Conservation (phyloP, 768 basidiomycete genomes). For the Podaxis mareebaensis region DNA sequence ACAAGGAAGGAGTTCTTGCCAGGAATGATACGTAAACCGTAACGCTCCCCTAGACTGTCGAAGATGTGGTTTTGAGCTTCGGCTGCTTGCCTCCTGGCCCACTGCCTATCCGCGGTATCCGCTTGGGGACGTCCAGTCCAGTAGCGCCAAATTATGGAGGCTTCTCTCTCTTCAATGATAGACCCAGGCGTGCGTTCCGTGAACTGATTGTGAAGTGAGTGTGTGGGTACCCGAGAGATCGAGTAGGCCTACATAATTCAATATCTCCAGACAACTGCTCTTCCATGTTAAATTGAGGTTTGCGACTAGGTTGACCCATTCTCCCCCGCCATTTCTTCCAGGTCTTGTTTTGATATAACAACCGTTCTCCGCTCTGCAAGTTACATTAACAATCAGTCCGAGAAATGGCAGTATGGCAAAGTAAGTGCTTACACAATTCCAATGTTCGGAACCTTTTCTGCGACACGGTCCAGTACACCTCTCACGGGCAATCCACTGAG, state of each 20-base stretch:
- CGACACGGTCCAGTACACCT: conserved; percentile 64
- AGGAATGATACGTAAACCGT: conserved; percentile 81
- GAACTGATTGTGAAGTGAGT: conserved; percentile 52
- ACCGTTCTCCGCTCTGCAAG: conserved; percentile 78
- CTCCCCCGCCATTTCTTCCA: conserved; percentile 20
- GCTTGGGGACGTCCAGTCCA: conserved; percentile 57
- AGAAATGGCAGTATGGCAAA: background rate
- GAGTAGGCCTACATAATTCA: conserved; percentile 70
- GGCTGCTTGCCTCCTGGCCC: conserved; percentile 85
- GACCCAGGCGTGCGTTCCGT: conserved; percentile 86
- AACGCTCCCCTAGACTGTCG: conserved; percentile 83
- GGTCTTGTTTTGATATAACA: conserved; percentile 72
- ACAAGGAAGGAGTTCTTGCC: conserved; percentile 80
- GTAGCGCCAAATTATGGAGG: conserved; percentile 85
- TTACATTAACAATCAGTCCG: background rate
- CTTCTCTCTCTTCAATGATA: conserved; percentile 80
- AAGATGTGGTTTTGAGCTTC: conserved; percentile 94
- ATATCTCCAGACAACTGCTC: conserved; percentile 74
- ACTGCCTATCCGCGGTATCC: conserved; percentile 62
- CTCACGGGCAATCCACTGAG: conserved; percentile 72
- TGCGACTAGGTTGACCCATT: conserved; percentile 82
- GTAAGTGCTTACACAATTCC: conserved; percentile 67
- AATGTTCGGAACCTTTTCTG: conserved; percentile 58
- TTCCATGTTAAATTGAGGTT: conserved; percentile 85
- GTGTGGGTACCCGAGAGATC: background rate